phyloP scores from a whole-genome alignment of 768 basidiomycete genomes.

The Cyclocybe aegerita region DNA sequence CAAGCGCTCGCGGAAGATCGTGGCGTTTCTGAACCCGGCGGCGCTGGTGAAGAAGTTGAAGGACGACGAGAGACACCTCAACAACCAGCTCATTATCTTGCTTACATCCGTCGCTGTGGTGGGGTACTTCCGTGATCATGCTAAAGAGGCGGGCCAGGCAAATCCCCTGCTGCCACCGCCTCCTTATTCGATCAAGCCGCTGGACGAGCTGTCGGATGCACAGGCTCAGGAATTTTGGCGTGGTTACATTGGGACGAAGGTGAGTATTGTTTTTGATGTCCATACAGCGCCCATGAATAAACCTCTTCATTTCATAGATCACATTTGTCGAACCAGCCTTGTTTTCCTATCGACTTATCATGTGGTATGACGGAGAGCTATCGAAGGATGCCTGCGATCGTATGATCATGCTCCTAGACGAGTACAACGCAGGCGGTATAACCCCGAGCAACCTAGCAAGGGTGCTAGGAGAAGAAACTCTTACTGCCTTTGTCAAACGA shows the following conservation, averaged over 20 bases:
- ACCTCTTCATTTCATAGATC: background rate
- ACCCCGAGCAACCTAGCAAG: conserved; percentile 16
- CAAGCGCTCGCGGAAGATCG: conserved; percentile 8
- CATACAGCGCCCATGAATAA: background rate
- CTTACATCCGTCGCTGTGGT: conserved; percentile 13
- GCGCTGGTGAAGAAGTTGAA: conserved; percentile 16
- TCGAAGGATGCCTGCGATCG: background rate
- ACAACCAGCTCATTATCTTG: conserved; percentile 22
- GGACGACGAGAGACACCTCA: conserved; percentile 21
- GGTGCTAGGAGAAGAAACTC: conserved; percentile 12
- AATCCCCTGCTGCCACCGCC: background rate
- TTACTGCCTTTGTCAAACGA: conserved; percentile 10
- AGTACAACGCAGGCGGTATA: conserved; percentile 19
- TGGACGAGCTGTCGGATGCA: conserved; percentile 3
- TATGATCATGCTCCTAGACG: conserved; percentile 9
- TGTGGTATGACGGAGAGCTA: conserved; percentile 4
- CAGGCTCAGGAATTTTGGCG: conserved; percentile 23
- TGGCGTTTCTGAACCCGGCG: conserved; percentile 20
- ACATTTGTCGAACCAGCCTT: background rate
- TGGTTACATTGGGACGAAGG: conserved; percentile 22
- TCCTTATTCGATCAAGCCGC: background rate
- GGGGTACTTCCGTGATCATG: conserved; percentile 11
- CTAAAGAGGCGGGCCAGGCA: background rate
- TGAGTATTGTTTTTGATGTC: background rate
- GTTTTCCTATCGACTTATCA: background rate